A percentile compares a stretch with the other conserved stretches of the same genome.
Evolutionary conservation across 2,329 filamentous ascomycete genomes (phyloP).

Genomic region (Fusarium sp.): DNA sequence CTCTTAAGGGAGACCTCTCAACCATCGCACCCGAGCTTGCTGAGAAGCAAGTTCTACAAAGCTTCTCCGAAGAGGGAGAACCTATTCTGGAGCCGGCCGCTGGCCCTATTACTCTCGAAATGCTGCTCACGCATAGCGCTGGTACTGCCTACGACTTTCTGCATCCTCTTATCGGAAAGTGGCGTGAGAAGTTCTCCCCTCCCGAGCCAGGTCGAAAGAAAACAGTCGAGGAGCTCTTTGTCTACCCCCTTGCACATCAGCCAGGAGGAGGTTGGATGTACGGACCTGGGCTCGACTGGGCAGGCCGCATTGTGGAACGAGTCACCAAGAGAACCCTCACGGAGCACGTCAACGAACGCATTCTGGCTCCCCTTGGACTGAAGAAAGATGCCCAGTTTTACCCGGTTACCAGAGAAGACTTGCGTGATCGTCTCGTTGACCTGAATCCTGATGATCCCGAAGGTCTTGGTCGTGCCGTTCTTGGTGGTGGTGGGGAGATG

Average conservation of each 20-base stretch:
- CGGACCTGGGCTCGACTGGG: constrained; percentile 60
- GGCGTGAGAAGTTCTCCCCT: constrained; percentile 45
- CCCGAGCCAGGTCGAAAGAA: constrained; percentile 25
- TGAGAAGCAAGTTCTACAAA: constrained; percentile 56
- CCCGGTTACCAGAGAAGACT: constrained; percentile 48
- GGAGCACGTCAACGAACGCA: constrained; percentile 54
- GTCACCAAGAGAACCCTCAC: constrained; percentile 54
- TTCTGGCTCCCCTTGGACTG: constrained; percentile 56
- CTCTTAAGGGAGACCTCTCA: constrained; percentile 56
- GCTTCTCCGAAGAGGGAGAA: constrained; percentile 54
- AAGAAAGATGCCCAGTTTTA: constrained; percentile 49
- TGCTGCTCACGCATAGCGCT: constrained; percentile 61
- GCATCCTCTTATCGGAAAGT: constrained; percentile 48
- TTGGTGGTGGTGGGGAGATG: constrained; percentile 47
- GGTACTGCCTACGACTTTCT: constrained; percentile 57
- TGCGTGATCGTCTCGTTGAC: constrained; percentile 49
- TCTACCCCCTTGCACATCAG: constrained; percentile 57
- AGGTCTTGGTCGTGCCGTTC: constrained; percentile 46
- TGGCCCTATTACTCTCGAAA: constrained; percentile 57
- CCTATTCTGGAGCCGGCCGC: constrained; percentile 47
- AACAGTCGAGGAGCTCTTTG: constrained; percentile 53
- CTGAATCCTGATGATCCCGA: constrained; percentile 51
- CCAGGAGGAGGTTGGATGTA: constrained; percentile 62
- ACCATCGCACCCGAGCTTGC: constrained; percentile 57
- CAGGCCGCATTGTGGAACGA: constrained; percentile 59